These are phyloP conservation scores for Citrus unshiu DNA, from an alignment of 345 rosid genomes.

Conservation along the genomic window DNA sequence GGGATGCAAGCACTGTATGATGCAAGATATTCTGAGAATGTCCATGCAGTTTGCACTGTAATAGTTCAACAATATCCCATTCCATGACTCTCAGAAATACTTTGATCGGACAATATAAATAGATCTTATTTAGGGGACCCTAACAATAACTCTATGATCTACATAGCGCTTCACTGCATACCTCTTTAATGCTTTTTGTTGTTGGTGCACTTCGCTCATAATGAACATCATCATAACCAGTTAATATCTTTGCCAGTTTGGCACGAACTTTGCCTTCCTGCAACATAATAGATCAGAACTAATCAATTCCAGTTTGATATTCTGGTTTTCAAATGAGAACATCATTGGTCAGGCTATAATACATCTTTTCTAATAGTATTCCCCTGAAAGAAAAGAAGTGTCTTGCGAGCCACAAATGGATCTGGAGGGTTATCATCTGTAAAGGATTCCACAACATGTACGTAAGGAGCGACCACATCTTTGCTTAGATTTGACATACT, in stretches of 20 bases:
- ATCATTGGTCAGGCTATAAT: slow-evolving; percentile 17
- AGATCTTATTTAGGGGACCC: not conserved
- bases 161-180: slow-evolving; percentile 21
- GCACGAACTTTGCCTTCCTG: slow-evolving; percentile 90
- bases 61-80: not conserved
- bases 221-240: slow-evolving; percentile 64
- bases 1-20: not conserved
- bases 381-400: slow-evolving; percentile 90
- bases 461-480: slow-evolving; percentile 94
- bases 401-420: slow-evolving; percentile 68
- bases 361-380: slow-evolving; percentile 88
- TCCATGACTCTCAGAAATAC: not conserved
- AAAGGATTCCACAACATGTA: slow-evolving; percentile 81
- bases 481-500: slow-evolving; percentile 69
- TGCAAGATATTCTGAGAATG: not conserved
- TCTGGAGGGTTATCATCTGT: slow-evolving; percentile 43
- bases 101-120: not conserved
- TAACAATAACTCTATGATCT: not conserved
- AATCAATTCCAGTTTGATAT: slow-evolving; percentile 8
- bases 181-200: slow-evolving; percentile 66
- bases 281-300: slow-evolving; percentile 8
- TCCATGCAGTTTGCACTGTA: not conserved
- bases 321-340: slow-evolving; percentile 3
- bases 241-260: slow-evolving; percentile 58
- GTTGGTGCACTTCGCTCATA: slow-evolving; percentile 66